Evolutionary conservation across 2,329 filamentous ascomycete genomes (phyloP).

Genomic region (Colletotrichum godetiae): DNA sequence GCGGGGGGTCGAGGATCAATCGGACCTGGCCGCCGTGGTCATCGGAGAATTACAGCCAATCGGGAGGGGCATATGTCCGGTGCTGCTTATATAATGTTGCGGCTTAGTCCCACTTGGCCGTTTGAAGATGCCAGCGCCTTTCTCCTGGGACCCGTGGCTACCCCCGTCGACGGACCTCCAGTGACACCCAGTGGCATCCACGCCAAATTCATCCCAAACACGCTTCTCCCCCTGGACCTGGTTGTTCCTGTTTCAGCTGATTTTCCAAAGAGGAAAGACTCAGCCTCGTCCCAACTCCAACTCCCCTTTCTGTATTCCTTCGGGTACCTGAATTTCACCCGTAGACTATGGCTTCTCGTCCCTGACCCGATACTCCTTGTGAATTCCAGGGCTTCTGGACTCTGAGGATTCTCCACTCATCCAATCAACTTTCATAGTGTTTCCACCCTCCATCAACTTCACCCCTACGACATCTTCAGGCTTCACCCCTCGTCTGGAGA

Average conservation of each 20-base stretch:
- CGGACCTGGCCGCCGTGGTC: not conserved
- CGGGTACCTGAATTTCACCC: no score
- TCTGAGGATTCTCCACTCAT: not conserved
- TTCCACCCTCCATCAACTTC: slow-evolving; percentile 1
- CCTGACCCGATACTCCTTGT: not conserved
- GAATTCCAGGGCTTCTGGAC: not conserved
- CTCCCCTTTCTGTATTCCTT: not conserved
- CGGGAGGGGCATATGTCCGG: not conserved
- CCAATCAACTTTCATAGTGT: slow-evolving; percentile 10
- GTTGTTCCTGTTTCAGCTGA: slow-evolving; percentile 35
- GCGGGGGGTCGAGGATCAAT: slow-evolving; percentile 32
- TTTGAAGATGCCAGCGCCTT: slow-evolving; percentile 23
- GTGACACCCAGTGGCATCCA: not conserved
- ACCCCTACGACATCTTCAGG: not conserved
- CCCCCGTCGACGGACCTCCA: no score
- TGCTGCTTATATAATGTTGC: slow-evolving; percentile 17
- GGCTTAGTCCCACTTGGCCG: slow-evolving; percentile 23
- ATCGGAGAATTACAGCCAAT: slow-evolving; percentile 29
- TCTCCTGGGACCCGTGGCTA: not conserved
- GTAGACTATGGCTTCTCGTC: slow-evolving; percentile 1
- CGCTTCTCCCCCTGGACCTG: slow-evolving; percentile 6
- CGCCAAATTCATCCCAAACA: slow-evolving; percentile 13
- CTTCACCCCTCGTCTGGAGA: not conserved
- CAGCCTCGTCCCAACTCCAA: slow-evolving; percentile 19
- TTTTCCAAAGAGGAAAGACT: slow-evolving; percentile 17